Evolutionary conservation across 805 yeast genomes (phyloP).

Genomic region (Komagataella kurtzmanii): DNA sequence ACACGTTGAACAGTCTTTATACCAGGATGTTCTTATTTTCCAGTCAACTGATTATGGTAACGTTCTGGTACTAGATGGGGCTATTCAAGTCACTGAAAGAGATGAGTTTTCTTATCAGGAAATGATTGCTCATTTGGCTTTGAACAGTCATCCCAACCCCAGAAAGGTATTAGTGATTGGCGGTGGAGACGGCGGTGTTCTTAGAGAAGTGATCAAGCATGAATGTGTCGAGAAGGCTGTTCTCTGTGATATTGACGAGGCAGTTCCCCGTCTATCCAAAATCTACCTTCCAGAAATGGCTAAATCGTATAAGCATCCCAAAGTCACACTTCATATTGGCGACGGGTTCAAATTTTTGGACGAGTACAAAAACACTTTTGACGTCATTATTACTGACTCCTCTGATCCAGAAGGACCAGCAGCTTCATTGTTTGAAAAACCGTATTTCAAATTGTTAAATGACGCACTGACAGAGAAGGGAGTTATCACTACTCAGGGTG

Average conservation of each 20-base stretch:
- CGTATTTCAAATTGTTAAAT: slow-evolving; percentile 56
- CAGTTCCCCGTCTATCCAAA: slow-evolving; percentile 60
- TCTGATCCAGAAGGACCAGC: slow-evolving; percentile 97
- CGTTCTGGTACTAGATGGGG: slow-evolving; percentile 81
- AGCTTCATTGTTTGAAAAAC: slow-evolving; percentile 69
- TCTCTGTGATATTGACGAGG: slow-evolving; percentile 81
- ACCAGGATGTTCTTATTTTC: slow-evolving; percentile 76
- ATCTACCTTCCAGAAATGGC: slow-evolving; percentile 74
- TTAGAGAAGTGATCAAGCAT: slow-evolving; percentile 71
- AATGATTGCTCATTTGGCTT: slow-evolving; percentile 73
- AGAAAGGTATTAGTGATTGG: slow-evolving; percentile 76
- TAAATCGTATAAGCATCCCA: slow-evolving; percentile 43
- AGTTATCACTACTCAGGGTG: slow-evolving; percentile 74
- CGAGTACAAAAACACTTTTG: slow-evolving; percentile 31
- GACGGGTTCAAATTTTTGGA: slow-evolving; percentile 78
- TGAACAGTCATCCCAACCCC: slow-evolving; percentile 68
- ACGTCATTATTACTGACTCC: slow-evolving; percentile 82
- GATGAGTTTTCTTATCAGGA: slow-evolving; percentile 95
- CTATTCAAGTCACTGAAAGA: slow-evolving; percentile 80
- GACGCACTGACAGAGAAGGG: slow-evolving; percentile 51
- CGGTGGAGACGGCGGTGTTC: slow-evolving; percentile 94
- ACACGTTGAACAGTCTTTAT: slow-evolving; percentile 54
- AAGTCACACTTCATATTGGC: slow-evolving; percentile 51
- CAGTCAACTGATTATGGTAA: slow-evolving; percentile 69
- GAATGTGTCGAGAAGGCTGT: slow-evolving; percentile 48